These are phyloP conservation scores for Kuraishia piskuri DNA, from an alignment of 805 yeast species.

Conservation along the genomic window DNA sequence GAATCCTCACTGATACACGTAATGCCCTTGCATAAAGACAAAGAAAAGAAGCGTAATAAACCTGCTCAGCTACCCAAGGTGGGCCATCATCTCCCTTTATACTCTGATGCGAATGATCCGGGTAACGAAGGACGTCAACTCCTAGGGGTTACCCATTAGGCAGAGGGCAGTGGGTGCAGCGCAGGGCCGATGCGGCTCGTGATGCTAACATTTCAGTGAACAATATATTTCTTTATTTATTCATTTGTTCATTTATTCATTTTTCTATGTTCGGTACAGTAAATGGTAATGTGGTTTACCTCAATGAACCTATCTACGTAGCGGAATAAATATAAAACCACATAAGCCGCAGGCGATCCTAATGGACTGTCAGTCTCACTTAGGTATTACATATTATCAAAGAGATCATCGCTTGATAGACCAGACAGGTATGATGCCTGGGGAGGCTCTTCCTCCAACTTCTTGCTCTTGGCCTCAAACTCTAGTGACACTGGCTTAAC, in stretches of 20 bases:
- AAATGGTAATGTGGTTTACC: too few relatives aligned
- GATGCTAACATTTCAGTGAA: too few relatives aligned
- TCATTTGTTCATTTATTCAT: not conserved
- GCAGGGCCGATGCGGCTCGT: not conserved
- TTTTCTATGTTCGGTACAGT: too few relatives aligned
- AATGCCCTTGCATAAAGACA: constrained; percentile 99
- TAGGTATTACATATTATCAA: not conserved
- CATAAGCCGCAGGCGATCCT: too few relatives aligned
- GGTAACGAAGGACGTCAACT: not conserved
- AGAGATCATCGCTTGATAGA: not conserved
- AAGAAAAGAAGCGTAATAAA: constrained; percentile 18
- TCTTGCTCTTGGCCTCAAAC: not conserved
- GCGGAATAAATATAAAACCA: too few relatives aligned
- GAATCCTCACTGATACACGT: constrained; percentile 99
- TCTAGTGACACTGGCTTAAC: not conserved
- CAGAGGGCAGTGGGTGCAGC: not conserved
- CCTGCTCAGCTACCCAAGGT: not conserved
- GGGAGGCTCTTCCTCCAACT: not conserved
- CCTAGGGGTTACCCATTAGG: not conserved
- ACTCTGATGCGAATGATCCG: not conserved
- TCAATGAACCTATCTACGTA: too few relatives aligned
- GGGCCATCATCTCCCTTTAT: not conserved
- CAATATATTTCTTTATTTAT: too few relatives aligned
- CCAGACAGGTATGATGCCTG: not conserved
- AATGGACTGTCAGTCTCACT: too few relatives aligned